Percentiles rank a stretch among this genome's conserved stretches.
These are phyloP conservation scores for Adansonia madagascariensis DNA, from an alignment of 441 rosid genomes.

Conservation along the genomic window DNA sequence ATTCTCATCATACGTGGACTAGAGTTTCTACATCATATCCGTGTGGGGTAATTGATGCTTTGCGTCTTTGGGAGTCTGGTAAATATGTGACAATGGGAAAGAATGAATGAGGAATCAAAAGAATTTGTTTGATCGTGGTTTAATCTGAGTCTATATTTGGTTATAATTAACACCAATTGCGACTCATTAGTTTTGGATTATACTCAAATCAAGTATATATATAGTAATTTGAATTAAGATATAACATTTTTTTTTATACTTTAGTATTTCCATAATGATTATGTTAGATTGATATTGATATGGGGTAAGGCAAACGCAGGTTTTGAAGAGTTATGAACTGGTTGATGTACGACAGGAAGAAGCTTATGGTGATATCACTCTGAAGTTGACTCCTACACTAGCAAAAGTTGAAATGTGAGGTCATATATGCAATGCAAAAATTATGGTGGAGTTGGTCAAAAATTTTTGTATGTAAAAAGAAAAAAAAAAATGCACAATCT, in stretches of 20 bases:
- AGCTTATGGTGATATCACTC: conserved; percentile 65
- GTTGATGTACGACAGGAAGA: conserved; percentile 65
- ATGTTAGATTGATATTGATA: neutral
- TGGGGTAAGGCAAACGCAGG: conserved; percentile 43
- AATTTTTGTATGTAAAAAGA: too few species aligned
- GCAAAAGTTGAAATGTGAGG: conserved; percentile 50
- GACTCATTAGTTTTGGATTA: neutral
- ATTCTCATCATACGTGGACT: neutral
- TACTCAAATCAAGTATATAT: neutral
- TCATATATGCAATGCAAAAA: neutral
- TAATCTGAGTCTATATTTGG: neutral
- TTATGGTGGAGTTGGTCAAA: neutral
- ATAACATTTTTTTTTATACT: too few species aligned
- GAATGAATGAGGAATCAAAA: neutral
- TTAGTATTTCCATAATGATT: neutral
- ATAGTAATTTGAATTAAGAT: neutral
- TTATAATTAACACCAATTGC: neutral
- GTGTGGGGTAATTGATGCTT: too few species aligned
- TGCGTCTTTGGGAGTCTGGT: too few species aligned
- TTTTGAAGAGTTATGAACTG: conserved; percentile 71
- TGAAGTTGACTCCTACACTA: conserved; percentile 50
- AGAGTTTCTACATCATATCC: neutral
- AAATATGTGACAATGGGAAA: neutral
- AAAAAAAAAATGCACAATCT: too few species aligned
- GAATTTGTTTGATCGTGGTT: neutral